Evolutionary conservation across 2,329 filamentous ascomycete genomes (phyloP), one percentile per base, ranked within the genome.

Genomic region (Metarhizium sp.): DNA sequence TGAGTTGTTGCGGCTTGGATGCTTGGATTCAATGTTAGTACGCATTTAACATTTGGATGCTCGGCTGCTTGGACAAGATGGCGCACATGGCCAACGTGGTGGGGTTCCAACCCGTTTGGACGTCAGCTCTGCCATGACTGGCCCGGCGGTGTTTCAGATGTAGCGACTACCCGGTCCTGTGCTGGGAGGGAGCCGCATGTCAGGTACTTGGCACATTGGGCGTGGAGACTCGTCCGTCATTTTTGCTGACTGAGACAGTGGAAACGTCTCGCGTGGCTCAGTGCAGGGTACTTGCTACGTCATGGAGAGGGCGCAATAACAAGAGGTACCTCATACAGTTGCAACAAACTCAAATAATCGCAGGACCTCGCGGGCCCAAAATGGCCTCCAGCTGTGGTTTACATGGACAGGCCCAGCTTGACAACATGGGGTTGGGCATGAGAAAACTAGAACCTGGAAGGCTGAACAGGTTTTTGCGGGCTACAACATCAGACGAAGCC

Each of bases 71-170:
- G 25, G 25, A 25, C 25, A 25, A 25, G 25, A 25, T 25, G 25
- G 25, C 25, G n/a, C n/a, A 14, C 40, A 42, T 42, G 42, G 42
- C n/a, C 25, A 30, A 14, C 30, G 38, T 36, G 46, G 47, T 34
- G 52, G 47, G 36, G 51, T 34, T 25, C 18, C 4, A 25, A 4
- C 25, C 13, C 34, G 2, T 18, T 25, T 45, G 50, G 32, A 47
- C 25, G 52, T 56, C 58, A 55, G 50, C 52, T 51, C 36, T 48
- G 47, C 40, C 51, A 42, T 60, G 56, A 58, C 45, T 59, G 58
- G 59, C 56, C 56, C 50, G 53, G 50, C 54, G 58, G 29, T 29
- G 51, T 45, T 25, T 54, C 52, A 55, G 42, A 53, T 49, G 59
- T 55, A 57, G 46, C 53, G 13, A 47, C 29, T 40, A 38, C 48